These are phyloP conservation scores for Populus nigra DNA, from an alignment of 345 rosid species.

Conservation along the genomic window DNA sequence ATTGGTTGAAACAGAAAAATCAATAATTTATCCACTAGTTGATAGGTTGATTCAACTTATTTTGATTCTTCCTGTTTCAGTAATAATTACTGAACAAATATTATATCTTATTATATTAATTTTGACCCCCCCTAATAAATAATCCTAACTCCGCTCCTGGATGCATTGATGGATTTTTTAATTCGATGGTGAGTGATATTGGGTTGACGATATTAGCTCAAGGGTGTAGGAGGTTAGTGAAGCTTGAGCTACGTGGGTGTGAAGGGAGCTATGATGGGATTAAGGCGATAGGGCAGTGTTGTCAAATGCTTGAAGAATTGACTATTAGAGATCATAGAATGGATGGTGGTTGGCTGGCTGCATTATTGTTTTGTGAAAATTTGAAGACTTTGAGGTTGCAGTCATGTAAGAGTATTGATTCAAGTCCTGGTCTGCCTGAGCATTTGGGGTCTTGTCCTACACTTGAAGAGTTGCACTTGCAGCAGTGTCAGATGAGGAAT, in stretches of 20 bases:
- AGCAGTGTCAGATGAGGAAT: slow-evolving; percentile 72
- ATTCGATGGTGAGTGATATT: slow-evolving; percentile 70
- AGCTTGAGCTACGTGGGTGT: slow-evolving; percentile 85
- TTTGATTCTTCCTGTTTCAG: no score
- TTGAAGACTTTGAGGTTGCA: slow-evolving; percentile 74
- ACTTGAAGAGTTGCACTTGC: slow-evolving; percentile 74
- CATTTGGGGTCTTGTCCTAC: slow-evolving; percentile 69
- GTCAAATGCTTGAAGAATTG: slow-evolving; percentile 94
- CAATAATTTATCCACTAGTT: no score
- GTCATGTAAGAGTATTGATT: slow-evolving; percentile 74
- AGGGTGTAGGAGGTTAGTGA: slow-evolving; percentile 84
- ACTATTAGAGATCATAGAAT: slow-evolving; percentile 75
- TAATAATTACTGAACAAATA: no score
- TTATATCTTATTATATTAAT: no score
- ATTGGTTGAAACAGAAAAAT: no score
- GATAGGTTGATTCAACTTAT: no score
- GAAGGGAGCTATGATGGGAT: slow-evolving; percentile 93
- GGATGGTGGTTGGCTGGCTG: slow-evolving; percentile 94
- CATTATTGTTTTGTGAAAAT: slow-evolving; percentile 74
- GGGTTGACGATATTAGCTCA: slow-evolving; percentile 90
- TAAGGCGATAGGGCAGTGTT: slow-evolving; percentile 88
- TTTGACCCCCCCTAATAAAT: no score
- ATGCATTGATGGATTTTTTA: slow-evolving; percentile 57
- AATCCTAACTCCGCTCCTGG: no score
- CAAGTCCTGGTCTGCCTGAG: slow-evolving; percentile 63